These are phyloP conservation scores for Firmiana major DNA, from an alignment of 345 rosid genomes.

Conservation along the genomic window DNA sequence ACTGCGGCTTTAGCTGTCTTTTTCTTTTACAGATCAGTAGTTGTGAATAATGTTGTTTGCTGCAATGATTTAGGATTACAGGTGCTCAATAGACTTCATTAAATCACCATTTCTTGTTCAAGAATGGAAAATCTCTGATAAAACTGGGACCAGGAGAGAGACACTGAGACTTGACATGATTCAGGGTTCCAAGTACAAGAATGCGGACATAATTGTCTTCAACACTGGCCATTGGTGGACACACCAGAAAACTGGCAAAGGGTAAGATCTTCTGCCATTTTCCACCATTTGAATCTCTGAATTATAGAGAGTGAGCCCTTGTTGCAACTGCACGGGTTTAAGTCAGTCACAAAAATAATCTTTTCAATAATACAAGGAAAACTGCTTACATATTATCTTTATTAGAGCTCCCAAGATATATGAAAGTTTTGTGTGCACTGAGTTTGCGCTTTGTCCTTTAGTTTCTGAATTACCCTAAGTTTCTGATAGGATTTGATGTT, in stretches of 20 bases:
- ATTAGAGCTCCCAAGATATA: no score
- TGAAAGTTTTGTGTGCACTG: no score
- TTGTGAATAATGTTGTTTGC: neutral
- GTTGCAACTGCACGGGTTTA: no score
- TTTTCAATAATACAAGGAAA: no score
- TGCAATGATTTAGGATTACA: constrained; percentile 29
- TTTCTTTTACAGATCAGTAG: neutral
- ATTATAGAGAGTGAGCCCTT: no score
- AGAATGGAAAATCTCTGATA: constrained; percentile 32
- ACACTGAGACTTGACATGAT: constrained; percentile 46
- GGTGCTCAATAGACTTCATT: constrained; percentile 43
- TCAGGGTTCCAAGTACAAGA: constrained; percentile 25
- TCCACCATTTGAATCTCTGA: no score
- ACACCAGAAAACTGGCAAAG: constrained; percentile 40
- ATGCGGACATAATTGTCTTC: constrained; percentile 53
- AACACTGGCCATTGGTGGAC: constrained; percentile 65
- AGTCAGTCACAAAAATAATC: no score
- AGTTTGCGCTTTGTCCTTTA: no score
- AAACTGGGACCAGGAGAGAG: constrained; percentile 24
- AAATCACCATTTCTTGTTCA: constrained; percentile 50
- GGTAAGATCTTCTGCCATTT: constrained; percentile 18
- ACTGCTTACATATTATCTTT: no score
- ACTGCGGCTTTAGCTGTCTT: neutral
- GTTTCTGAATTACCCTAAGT: neutral
- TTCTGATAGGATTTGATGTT: neutral